These are phyloP conservation scores for Talaromyces marneffei DNA, from an alignment of 2,329 filamentous ascomycete species.

Conservation along the genomic window DNA sequence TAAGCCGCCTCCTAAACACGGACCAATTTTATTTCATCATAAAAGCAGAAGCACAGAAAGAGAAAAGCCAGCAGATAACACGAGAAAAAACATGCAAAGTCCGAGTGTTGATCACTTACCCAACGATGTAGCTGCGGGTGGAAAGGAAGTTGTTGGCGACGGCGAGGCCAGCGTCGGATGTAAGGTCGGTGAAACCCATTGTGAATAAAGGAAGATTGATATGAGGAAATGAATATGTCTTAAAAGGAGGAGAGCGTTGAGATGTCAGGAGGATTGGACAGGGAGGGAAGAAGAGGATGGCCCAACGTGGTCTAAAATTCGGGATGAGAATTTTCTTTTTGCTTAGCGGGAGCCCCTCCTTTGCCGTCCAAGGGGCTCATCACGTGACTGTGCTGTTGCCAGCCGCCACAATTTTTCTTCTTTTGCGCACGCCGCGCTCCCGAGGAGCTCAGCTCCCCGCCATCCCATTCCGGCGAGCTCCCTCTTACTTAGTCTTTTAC, in stretches of 20 bases:
- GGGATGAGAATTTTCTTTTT: conserved; percentile 21
- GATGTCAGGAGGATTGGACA: conserved; percentile 22
- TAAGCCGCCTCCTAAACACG: conserved; percentile 94
- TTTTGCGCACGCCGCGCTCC: neutral
- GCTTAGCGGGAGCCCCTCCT: conserved; percentile 22
- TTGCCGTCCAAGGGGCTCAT: conserved; percentile 5
- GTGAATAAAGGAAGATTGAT: conserved; percentile 22
- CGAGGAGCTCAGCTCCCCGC: neutral
- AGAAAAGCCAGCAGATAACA: conserved; percentile 18
- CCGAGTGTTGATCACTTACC: conserved; percentile 53
- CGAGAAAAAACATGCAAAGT: neutral
- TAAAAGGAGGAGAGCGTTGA: conserved; percentile 15
- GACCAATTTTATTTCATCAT: conserved; percentile 88
- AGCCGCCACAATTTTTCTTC: conserved; percentile 5
- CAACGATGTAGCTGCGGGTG: conserved; percentile 74
- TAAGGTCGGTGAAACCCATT: conserved; percentile 65
- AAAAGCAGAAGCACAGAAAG: conserved; percentile 27
- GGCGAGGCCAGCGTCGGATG: conserved; percentile 57
- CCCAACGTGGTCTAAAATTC: conserved; percentile 23
- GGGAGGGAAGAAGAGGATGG: conserved; percentile 21
- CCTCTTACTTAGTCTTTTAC: neutral
- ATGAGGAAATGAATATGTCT: conserved; percentile 6
- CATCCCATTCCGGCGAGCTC: neutral
- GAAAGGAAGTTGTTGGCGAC: conserved; percentile 44
- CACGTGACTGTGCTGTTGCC: conserved; percentile 25